These are phyloP conservation scores for Trichoderma citrinoviride DNA, from an alignment of 2,329 filamentous ascomycete species.

Conservation along the genomic window DNA sequence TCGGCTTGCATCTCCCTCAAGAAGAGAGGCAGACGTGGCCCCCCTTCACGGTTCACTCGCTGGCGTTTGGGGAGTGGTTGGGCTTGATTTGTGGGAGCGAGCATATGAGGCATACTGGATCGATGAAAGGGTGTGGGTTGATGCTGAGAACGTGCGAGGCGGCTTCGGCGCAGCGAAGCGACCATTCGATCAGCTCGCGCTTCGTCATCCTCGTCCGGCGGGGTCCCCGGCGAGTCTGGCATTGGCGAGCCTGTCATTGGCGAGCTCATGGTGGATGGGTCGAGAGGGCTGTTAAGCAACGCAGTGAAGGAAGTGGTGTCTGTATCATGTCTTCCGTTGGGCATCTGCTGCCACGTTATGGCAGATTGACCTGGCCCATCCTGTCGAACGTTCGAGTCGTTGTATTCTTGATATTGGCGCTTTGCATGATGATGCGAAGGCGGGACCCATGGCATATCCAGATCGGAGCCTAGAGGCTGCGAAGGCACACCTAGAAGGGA, in stretches of 20 bases:
- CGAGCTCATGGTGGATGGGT: slow-evolving; percentile 53
- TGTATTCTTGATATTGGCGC: slow-evolving; percentile 30
- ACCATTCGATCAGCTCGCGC: too few relatives aligned
- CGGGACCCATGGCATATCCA: slow-evolving; percentile 42
- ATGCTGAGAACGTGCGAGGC: too few relatives aligned
- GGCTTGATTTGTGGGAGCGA: neutral
- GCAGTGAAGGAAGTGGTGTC: slow-evolving; percentile 43
- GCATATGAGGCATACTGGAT: too few relatives aligned
- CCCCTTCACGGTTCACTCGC: neutral
- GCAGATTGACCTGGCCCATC: slow-evolving; percentile 29
- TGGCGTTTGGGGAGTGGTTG: neutral
- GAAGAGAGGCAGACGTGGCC: neutral
- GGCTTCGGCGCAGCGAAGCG: too few relatives aligned
- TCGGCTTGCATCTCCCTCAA: neutral
- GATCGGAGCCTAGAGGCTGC: slow-evolving; percentile 22
- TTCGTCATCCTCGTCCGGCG: too few relatives aligned
- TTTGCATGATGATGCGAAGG: slow-evolving; percentile 41
- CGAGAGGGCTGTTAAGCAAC: slow-evolving; percentile 35
- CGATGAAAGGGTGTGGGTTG: too few relatives aligned
- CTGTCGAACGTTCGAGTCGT: slow-evolving; percentile 30
- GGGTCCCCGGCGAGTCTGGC: slow-evolving; percentile 48
- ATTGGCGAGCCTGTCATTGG: slow-evolving; percentile 38
- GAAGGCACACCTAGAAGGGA: slow-evolving; percentile 31
- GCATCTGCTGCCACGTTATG: slow-evolving; percentile 25
- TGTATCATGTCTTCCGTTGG: slow-evolving; percentile 28